Evolutionary conservation across 106 monocot genomes (phyloP), one percentile per base, ranked within the genome.

Genomic region (Ottelia alismoides): DNA sequence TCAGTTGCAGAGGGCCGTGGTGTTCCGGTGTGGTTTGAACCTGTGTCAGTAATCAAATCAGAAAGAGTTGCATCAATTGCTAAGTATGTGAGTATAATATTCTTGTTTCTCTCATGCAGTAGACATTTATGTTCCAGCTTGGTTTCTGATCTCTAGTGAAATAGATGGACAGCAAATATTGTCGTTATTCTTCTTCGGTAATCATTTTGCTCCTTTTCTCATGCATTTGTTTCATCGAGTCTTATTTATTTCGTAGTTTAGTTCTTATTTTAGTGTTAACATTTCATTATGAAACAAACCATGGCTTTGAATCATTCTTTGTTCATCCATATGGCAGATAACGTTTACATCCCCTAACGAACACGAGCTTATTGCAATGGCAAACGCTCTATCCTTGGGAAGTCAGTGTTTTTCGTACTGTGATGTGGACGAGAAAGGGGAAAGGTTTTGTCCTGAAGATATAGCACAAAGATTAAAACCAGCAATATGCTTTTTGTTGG

Each of bases 1-100:
- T n/a, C 70, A 92, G 92, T 87, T 29, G 86, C 92, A 52, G 66
- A 56, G 49, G 72, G 69, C 25, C 72, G 31, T 62, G 61, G 67
- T 9, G 49, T 72, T 4, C 92, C 79, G 7, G 60, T 87, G 25
- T 92, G 78, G 76, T 92, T 92, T 67, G 87, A 92, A 46, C 92
- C 86, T 23, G 86, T 87, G 48, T 92, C 92, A 47, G 70, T 83
- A 22, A 57, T 48, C 16, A 92, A 92, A 56, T 74, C 87, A 47
- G 47, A 45, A 72, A 87, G 87, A 74, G 65, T 92, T 62, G 65
- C 71, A 21, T 64, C 82, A 45, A 35, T 92, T 55, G 60, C 68
- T 51, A 62, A 79, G 26, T 64, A 83, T 72, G 92, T 92, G 52
- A 77, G 92, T 77, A 22, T 21, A 49, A 28, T 16, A 7, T 25